phyloP scores from a whole-genome alignment of 23 red algal genomes.

The Gracilaria domingensis region DNA sequence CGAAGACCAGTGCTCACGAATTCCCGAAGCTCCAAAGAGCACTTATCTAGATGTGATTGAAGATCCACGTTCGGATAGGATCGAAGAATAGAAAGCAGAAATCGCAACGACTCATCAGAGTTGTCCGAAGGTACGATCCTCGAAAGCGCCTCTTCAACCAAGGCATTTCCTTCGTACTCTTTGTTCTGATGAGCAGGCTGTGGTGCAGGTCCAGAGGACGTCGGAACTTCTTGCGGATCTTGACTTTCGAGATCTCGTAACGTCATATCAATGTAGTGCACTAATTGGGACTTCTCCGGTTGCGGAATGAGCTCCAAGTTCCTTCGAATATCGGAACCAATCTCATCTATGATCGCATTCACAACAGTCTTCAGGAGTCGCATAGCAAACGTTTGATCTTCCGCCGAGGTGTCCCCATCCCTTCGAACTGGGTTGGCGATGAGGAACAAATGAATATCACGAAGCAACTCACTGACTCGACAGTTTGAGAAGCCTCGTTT shows the following conservation, averaged over 20 bases:
- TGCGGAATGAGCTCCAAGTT: conserved; percentile 59
- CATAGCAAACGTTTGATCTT: conserved; percentile 79
- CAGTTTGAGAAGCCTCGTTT: conserved; percentile 68
- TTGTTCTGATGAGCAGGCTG: conserved; percentile 3
- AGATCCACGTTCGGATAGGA: conserved; percentile 34
- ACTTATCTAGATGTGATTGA: conserved; percentile 41
- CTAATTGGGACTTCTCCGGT: conserved; percentile 64
- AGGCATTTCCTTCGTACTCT: conserved; percentile 37
- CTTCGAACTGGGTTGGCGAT: conserved; percentile 61
- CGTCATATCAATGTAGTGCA: conserved; percentile 70
- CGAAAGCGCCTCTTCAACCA: conserved; percentile 33
- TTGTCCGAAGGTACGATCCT: conserved; percentile 31
- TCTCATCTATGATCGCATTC: conserved; percentile 67
- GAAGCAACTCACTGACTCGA: conserved; percentile 56
- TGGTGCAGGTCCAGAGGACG: background rate
- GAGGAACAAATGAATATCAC: conserved; percentile 75
- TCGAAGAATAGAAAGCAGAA: conserved; percentile 26
- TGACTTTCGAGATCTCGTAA: conserved; percentile 22
- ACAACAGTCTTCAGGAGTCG: conserved; percentile 75
- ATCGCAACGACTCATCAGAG: conserved; percentile 44
- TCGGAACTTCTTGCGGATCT: background rate
- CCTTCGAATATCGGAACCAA: conserved; percentile 47
- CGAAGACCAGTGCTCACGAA: conserved; percentile 30
- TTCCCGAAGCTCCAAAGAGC: conserved; percentile 5
- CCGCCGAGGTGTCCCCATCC: conserved; percentile 39